A percentile compares a stretch with the other conserved stretches of the same genome.
These are phyloP conservation scores for Sambucus nigra DNA, from an alignment of 129 eudicot genomes.

Conservation along the genomic window DNA sequence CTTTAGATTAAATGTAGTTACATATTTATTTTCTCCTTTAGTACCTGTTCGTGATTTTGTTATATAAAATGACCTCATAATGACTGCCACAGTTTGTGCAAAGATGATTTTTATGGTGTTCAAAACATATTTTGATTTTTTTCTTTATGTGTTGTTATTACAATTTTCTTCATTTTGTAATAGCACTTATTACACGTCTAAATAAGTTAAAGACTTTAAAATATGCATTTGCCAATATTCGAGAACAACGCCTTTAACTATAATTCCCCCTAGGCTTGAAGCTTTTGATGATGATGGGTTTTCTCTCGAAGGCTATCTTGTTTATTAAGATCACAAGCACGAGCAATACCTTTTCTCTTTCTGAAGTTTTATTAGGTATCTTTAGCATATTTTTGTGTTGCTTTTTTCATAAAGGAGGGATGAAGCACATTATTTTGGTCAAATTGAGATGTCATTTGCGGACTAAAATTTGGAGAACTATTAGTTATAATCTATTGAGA, in stretches of 20 bases:
- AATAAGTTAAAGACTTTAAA: neutral
- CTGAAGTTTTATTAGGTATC: no score
- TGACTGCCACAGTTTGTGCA: neutral
- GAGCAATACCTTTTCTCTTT: neutral
- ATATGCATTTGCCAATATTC: no score
- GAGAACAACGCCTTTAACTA: no score
- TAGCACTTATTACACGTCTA: no score
- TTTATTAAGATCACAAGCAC: neutral
- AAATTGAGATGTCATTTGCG: no score
- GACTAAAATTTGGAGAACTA: no score
- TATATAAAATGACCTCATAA: neutral
- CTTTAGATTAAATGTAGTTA: constrained; percentile 2
- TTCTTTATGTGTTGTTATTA: neutral
- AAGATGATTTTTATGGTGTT: neutral
- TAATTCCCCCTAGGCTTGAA: no score
- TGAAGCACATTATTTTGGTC: no score
- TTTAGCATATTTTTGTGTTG: no score
- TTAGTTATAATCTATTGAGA: no score
- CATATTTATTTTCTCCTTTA: neutral
- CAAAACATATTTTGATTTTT: neutral
- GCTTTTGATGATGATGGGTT: neutral
- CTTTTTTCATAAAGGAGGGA: no score
- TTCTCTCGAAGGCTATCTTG: neutral
- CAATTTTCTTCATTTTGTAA: no score
- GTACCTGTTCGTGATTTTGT: neutral